These are phyloP conservation scores for Fusarium chaquense DNA, from an alignment of 2,329 filamentous ascomycete species.

Conservation along the genomic window DNA sequence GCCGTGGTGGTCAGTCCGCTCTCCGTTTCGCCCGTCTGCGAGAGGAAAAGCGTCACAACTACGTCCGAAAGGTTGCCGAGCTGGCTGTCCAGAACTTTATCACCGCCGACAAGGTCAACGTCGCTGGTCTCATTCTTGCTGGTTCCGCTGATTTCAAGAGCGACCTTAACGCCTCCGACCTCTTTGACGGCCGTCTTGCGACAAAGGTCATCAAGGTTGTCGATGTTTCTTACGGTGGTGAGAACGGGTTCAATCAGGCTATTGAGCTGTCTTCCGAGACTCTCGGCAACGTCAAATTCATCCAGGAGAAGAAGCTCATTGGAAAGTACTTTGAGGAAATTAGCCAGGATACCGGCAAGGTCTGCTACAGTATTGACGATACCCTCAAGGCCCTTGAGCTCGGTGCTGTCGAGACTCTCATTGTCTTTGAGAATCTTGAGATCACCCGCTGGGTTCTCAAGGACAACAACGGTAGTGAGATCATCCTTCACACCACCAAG, in stretches of 20 bases:
- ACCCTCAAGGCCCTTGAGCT: slow-evolving; percentile 96
- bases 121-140: slow-evolving; percentile 92
- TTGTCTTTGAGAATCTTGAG: slow-evolving; percentile 97
- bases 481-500: slow-evolving; percentile 90
- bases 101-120: slow-evolving; percentile 97
- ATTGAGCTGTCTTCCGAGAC: slow-evolving; percentile 97
- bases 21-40: slow-evolving; percentile 99
- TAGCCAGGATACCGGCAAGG: slow-evolving; percentile 94
- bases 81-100: slow-evolving; percentile 99
- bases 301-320: slow-evolving; percentile 99
- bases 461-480: slow-evolving; percentile 76
- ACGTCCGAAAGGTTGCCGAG: slow-evolving; percentile 98
- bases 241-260: slow-evolving; percentile 99
- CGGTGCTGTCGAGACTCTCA: slow-evolving; percentile 92
- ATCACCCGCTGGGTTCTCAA: slow-evolving; percentile 93
- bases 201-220: slow-evolving; percentile 99
- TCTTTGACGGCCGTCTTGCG: slow-evolving; percentile 93
- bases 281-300: slow-evolving; percentile 98
- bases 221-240: slow-evolving; percentile 97
- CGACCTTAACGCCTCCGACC: slow-evolving; percentile 95
- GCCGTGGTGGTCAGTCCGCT: slow-evolving; percentile 99
- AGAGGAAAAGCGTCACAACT: slow-evolving; percentile 99
- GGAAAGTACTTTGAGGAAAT: slow-evolving; percentile 99
- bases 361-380: slow-evolving; percentile 98
- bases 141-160: slow-evolving; percentile 99